phyloP scores from a whole-genome alignment of 306 rosid genomes.

The Astragalus glycyphyllos region DNA sequence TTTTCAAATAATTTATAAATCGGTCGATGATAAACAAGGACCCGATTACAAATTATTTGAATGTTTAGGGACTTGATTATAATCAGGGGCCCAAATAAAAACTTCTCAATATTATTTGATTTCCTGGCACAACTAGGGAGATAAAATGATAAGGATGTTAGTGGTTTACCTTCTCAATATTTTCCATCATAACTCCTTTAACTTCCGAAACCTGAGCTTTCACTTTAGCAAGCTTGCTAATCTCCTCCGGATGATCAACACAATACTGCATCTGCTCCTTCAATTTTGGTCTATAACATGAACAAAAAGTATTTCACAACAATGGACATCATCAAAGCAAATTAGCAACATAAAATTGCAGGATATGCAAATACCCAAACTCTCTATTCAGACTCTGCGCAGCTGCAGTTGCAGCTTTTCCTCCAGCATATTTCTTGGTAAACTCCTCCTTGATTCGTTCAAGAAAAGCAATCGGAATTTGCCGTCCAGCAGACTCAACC shows the following conservation, averaged over 20 bases:
- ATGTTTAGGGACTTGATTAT: too few species aligned
- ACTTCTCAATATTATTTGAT: neutral
- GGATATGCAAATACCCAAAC: slow-evolving; percentile 64
- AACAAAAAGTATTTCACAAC: slow-evolving; percentile 34
- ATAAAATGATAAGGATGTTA: neutral
- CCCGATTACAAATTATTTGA: too few species aligned
- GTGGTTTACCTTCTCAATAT: slow-evolving; percentile 77
- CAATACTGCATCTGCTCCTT: slow-evolving; percentile 96
- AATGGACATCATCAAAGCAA: slow-evolving; percentile 29
- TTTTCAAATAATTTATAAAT: too few species aligned
- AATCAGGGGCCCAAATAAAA: too few species aligned
- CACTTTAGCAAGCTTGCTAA: slow-evolving; percentile 84
- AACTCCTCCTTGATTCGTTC: slow-evolving; percentile 90
- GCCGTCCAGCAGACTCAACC: slow-evolving; percentile 79
- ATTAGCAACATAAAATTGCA: slow-evolving; percentile 5
- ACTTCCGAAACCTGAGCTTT: slow-evolving; percentile 96
- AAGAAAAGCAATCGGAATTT: slow-evolving; percentile 85
- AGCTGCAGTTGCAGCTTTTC: slow-evolving; percentile 82
- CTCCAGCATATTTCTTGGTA: slow-evolving; percentile 79
- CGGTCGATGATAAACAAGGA: too few species aligned
- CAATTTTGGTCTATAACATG: slow-evolving; percentile 65
- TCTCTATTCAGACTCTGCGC: slow-evolving; percentile 81
- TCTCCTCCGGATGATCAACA: slow-evolving; percentile 89
- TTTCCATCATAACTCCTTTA: slow-evolving; percentile 96
- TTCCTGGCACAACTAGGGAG: slow-evolving; percentile 7